Evolutionary conservation across 2,329 filamentous ascomycete genomes (phyloP).

Genomic region (Sporothrix sp.): DNA sequence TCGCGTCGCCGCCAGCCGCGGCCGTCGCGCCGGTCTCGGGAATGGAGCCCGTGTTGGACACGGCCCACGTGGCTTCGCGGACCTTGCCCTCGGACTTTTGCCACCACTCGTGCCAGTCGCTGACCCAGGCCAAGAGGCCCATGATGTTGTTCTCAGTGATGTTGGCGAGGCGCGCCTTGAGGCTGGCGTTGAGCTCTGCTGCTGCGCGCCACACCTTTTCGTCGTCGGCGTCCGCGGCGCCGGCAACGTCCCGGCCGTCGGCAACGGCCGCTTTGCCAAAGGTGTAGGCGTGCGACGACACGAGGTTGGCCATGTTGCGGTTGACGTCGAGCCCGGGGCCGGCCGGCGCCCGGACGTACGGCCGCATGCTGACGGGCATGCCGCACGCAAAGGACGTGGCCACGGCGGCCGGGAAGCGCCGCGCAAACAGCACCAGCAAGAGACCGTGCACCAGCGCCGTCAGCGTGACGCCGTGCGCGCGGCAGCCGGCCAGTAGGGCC

Average conservation of each 20-base stretch:
- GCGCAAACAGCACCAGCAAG: slow-evolving; percentile 31
- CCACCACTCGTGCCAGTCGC: slow-evolving; percentile 35
- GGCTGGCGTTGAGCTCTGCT: slow-evolving; percentile 28
- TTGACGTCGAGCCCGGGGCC: slow-evolving; percentile 21
- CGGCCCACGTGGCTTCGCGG: slow-evolving; percentile 37
- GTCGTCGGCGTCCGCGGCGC: slow-evolving; percentile 16
- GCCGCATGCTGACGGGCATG: slow-evolving; percentile 38
- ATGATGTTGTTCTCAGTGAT: slow-evolving; percentile 35
- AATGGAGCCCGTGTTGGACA: slow-evolving; percentile 44
- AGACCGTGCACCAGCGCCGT: slow-evolving; percentile 41
- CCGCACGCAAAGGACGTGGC: slow-evolving; percentile 27
- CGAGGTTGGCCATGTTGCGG: slow-evolving; percentile 30
- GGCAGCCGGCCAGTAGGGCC: slow-evolving; percentile 30
- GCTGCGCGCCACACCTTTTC: slow-evolving; percentile 32
- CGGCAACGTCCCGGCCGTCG: slow-evolving; percentile 18
- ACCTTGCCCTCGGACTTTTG: slow-evolving; percentile 32
- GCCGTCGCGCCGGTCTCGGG: slow-evolving; percentile 7
- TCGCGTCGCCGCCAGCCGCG: slow-evolving; percentile 10
- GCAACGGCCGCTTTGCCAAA: slow-evolving; percentile 22
- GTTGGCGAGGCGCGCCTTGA: slow-evolving; percentile 25
- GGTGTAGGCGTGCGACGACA: slow-evolving; percentile 28
- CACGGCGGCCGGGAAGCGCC: slow-evolving; percentile 25
- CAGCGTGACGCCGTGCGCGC: slow-evolving; percentile 34
- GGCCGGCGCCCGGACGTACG: slow-evolving; percentile 23
- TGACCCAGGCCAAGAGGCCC: slow-evolving; percentile 33